Evolutionary conservation across 768 basidiomycete genomes (phyloP).

Genomic region (Lactarius tabidus): DNA sequence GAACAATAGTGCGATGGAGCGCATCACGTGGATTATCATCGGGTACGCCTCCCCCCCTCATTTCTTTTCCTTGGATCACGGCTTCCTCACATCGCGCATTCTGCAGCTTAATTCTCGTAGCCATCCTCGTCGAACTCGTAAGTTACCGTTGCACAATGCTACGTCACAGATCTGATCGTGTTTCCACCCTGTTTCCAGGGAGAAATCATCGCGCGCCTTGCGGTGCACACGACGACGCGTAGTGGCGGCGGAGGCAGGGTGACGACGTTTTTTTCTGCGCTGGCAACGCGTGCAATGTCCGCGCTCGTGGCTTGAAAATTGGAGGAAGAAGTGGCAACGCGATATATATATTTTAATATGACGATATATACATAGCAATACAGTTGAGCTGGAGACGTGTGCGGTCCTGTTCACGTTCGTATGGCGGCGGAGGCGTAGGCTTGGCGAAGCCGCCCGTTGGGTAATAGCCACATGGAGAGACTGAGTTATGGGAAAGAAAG

Average conservation of each 20-base stretch:
- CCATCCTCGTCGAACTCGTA: constrained; percentile 84
- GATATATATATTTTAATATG: neutral
- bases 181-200: constrained; percentile 42
- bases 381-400: neutral
- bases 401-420: too few relatives aligned
- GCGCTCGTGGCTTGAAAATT: neutral
- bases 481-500: too few relatives aligned
- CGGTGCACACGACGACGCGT: constrained; percentile 54
- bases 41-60: constrained; percentile 41
- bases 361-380: neutral
- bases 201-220: constrained; percentile 73
- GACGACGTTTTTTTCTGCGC: neutral
- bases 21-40: constrained; percentile 81
- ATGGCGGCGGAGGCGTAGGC: too few relatives aligned
- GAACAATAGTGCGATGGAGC: constrained; percentile 84
- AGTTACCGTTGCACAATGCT: constrained; percentile 27
- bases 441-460: neutral
- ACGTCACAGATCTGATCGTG: neutral
- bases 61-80: constrained; percentile 26
- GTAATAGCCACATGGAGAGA: too few relatives aligned
- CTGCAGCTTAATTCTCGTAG: constrained; percentile 79
- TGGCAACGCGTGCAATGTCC: neutral
- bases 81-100: constrained; percentile 10
- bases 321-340: neutral
- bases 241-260: neutral